Evolutionary conservation across 768 basidiomycete species (phyloP).

Genomic region (Calocybe indica): DNA sequence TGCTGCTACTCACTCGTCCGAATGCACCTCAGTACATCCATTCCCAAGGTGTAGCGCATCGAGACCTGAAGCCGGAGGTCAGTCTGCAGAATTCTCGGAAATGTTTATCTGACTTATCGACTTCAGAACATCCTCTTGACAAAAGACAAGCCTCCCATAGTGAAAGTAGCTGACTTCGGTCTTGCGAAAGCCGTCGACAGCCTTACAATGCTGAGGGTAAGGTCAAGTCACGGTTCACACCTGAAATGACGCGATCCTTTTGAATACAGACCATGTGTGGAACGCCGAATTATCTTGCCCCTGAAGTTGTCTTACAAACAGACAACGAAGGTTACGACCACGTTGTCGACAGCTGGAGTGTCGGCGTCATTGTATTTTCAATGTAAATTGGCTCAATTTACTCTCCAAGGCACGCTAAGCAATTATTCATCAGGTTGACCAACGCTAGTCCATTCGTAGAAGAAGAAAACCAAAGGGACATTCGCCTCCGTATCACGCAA

Average conservation of each 20-base stretch:
- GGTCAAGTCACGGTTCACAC: slow-evolving; percentile 12
- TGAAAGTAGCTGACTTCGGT: slow-evolving; percentile 96
- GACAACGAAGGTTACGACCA: slow-evolving; percentile 73
- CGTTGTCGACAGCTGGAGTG: slow-evolving; percentile 93
- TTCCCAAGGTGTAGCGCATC: slow-evolving; percentile 74
- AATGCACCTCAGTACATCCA: slow-evolving; percentile 51
- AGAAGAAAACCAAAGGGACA: slow-evolving; percentile 51
- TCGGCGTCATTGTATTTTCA: slow-evolving; percentile 90
- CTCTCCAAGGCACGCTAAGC: slow-evolving; percentile 4
- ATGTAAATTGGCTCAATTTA: slow-evolving; percentile 44
- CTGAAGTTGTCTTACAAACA: slow-evolving; percentile 76
- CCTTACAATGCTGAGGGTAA: slow-evolving; percentile 67
- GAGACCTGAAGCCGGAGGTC: slow-evolving; percentile 90
- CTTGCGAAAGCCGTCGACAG: slow-evolving; percentile 89
- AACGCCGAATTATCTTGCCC: slow-evolving; percentile 90
- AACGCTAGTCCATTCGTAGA: slow-evolving; percentile 79
- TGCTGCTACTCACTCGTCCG: slow-evolving; percentile 1
- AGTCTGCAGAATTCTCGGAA: slow-evolving; percentile 10
- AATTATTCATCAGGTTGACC: slow-evolving; percentile 49
- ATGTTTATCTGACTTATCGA: slow-evolving; percentile 1
- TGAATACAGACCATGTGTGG: slow-evolving; percentile 82
- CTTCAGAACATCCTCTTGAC: slow-evolving; percentile 81
- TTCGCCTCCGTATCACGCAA: slow-evolving; percentile 53
- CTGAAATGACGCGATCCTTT: neutral
- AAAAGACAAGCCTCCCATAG: slow-evolving; percentile 52